phyloP scores from a whole-genome alignment of 106 monocot species.

The Allium sativum region DNA sequence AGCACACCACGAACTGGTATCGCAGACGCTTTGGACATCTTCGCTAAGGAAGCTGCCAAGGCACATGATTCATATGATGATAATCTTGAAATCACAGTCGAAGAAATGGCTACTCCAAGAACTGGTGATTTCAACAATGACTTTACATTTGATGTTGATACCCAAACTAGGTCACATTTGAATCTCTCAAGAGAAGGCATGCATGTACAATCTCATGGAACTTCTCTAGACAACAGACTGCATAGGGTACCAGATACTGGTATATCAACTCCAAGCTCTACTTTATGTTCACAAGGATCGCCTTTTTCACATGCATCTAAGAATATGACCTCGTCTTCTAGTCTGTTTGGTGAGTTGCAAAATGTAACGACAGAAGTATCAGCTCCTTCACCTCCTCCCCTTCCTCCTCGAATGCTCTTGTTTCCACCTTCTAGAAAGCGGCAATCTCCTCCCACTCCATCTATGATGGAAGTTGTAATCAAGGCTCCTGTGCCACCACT shows the following conservation, averaged over 20 bases:
- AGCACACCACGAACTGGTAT: background rate
- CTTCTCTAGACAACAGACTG: background rate
- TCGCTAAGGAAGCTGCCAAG: background rate
- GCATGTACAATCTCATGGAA: background rate
- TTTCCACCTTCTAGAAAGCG: slow-evolving; percentile 7
- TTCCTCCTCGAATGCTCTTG: background rate
- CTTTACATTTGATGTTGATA: background rate
- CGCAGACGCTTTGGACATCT: background rate
- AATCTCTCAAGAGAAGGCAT: background rate
- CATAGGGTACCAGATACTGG: background rate
- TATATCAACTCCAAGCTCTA: background rate
- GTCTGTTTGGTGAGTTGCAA: too few species aligned
- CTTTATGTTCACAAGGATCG: background rate
- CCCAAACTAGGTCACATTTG: background rate
- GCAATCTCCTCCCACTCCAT: background rate
- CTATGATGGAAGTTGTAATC: background rate
- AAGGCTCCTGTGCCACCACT: slow-evolving; percentile 7
- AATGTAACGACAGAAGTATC: background rate
- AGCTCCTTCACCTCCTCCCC: slow-evolving; percentile 1
- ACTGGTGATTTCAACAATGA: slow-evolving; percentile 6
- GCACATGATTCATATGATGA: background rate
- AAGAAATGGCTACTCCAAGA: slow-evolving; percentile 12
- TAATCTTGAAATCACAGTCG: slow-evolving; percentile 4
- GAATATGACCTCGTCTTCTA: background rate
- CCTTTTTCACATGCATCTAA: background rate